Conservation (phyloP, 306 rosid genomes). For the Arachis stenosperma region DNA sequence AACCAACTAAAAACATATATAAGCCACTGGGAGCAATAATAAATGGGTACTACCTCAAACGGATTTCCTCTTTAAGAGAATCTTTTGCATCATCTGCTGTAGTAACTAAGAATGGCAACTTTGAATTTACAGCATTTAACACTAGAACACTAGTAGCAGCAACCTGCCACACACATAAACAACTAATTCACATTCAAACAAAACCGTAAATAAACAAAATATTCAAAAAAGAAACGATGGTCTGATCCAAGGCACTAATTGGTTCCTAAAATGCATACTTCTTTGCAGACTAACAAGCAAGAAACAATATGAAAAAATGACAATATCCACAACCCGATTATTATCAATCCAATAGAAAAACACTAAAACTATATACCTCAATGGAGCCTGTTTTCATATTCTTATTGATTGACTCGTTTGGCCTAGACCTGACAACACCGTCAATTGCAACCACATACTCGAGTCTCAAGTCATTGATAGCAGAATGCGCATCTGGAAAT, state of each 20-base stretch:
- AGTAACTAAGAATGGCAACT: conserved; percentile 86
- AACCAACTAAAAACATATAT: conserved; percentile 8
- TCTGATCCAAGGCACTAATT: conserved; percentile 5
- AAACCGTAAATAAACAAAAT: not conserved
- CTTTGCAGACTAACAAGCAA: conserved; percentile 21
- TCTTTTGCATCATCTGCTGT: conserved; percentile 82
- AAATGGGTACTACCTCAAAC: conserved; percentile 64
- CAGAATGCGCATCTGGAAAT: conserved; percentile 78
- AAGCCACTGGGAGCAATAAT: conserved; percentile 21
- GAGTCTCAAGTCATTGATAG: conserved; percentile 66
- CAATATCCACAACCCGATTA: not conserved
- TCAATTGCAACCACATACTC: conserved; percentile 93
- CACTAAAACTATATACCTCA: conserved; percentile 54
- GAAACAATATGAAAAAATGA: conserved; percentile 16
- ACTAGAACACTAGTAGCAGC: conserved; percentile 81
- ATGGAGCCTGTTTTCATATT: conserved; percentile 85
- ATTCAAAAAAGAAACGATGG: not conserved
- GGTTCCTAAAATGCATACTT: not conserved
- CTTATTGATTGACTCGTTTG: conserved; percentile 72
- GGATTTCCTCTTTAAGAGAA: conserved; percentile 85
- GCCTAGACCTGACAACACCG: conserved; percentile 80
- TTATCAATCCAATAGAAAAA: conserved; percentile 9
- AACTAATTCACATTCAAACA: not conserved
- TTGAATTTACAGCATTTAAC: conserved; percentile 73
- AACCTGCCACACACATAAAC: conserved; percentile 54